A percentile compares a stretch with the other conserved stretches of the same genome.
These are phyloP conservation scores for Pseudocercospora musae DNA, from an alignment of 2,329 filamentous ascomycete species.

Conservation along the genomic window DNA sequence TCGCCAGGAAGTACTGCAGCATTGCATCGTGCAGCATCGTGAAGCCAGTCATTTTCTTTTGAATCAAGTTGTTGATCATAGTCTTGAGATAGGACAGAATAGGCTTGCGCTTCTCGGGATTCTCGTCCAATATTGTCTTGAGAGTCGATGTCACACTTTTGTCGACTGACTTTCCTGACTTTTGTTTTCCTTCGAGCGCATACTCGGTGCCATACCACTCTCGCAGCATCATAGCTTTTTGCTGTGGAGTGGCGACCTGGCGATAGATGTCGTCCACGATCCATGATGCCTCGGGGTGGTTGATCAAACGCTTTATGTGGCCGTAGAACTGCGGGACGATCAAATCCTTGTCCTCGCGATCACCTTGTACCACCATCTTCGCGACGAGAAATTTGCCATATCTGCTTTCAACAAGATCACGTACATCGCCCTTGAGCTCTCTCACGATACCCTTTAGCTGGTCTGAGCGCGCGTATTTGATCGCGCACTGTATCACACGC, in stretches of 20 bases:
- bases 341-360: conserved; percentile 78
- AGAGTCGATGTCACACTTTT: conserved; percentile 59
- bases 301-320: conserved; percentile 86
- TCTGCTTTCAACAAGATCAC: conserved; percentile 82
- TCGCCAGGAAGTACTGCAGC: conserved; percentile 89
- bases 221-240: conserved; percentile 78
- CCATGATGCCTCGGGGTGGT: conserved; percentile 95
- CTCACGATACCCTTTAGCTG: conserved; percentile 82
- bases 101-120: conserved; percentile 79
- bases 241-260: conserved; percentile 76
- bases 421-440: conserved; percentile 82
- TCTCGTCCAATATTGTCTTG: conserved; percentile 66
- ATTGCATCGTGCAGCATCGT: conserved; percentile 98
- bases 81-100: conserved; percentile 83
- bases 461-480: conserved; percentile 87
- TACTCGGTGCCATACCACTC: conserved; percentile 98
- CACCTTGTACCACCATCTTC: conserved; percentile 90
- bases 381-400: conserved; percentile 98
- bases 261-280: conserved; percentile 97
- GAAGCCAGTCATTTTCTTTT: conserved; percentile 96
- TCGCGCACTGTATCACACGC: conserved; percentile 90
- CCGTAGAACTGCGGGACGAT: conserved; percentile 95
- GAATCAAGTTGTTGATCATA: conserved; percentile 85
- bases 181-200: conserved; percentile 69
- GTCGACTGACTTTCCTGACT: conserved; percentile 37